phyloP scores from a whole-genome alignment of 768 basidiomycete species.

The Tricholoma flavovirens region DNA sequence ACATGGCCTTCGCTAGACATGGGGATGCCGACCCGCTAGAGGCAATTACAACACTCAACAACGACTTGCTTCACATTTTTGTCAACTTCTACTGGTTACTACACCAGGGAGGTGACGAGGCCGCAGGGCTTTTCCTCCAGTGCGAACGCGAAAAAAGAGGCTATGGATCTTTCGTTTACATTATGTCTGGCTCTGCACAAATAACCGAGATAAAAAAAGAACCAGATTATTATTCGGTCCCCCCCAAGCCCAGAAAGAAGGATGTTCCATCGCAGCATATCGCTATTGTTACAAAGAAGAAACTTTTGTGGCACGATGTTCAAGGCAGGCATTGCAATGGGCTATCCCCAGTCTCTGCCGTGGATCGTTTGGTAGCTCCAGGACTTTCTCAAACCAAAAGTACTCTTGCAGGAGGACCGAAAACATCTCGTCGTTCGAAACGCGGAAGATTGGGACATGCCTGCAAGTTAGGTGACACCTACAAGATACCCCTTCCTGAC shows the following conservation, averaged over 20 bases:
- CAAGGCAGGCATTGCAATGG: neutral
- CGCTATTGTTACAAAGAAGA: neutral
- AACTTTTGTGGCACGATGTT: neutral
- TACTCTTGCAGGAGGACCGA: neutral
- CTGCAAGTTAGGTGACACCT: neutral
- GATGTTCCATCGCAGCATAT: neutral
- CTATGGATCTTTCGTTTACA: conserved; percentile 1
- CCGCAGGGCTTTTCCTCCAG: conserved; percentile 13
- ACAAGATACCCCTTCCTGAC: neutral
- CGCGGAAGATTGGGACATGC: no score
- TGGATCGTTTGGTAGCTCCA: neutral
- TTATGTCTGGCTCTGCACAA: neutral
- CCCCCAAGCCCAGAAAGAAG: neutral
- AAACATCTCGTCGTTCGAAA: neutral
- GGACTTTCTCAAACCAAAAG: neutral
- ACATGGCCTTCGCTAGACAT: conserved; percentile 7
- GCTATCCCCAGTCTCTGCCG: neutral
- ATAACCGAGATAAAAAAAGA: neutral
- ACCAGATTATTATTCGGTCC: neutral
- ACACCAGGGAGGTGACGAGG: conserved; percentile 5
- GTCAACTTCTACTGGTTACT: conserved; percentile 20
- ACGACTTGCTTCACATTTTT: conserved; percentile 11
- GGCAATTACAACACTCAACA: conserved; percentile 1
- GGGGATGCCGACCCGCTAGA: neutral
- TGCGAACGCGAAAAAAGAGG: conserved; percentile 9